Evolutionary conservation across 2,329 filamentous ascomycete genomes (phyloP), one percentile per base, ranked within the genome.

Genomic region (Hymenoscyphus infarciens): DNA sequence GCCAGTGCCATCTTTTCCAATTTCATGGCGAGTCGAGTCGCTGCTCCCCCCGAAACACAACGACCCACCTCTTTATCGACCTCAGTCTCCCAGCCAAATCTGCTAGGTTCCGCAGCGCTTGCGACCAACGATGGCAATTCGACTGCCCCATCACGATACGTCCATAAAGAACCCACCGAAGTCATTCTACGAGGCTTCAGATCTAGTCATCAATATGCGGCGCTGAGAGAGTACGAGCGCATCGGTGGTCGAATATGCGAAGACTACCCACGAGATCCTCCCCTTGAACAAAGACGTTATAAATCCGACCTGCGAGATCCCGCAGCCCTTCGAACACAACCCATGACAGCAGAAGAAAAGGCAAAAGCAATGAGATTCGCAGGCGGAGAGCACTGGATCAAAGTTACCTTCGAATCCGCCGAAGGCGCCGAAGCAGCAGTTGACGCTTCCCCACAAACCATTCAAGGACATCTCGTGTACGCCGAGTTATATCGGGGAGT

Each of bases 321-420:
- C 58, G 87, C 89, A 10, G 84, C 89, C 8, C 87, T 88, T 56
- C 85, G 87, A 63, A 82, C 84, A 59, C 79, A 81, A 49, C 83
- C 84, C 10, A 78, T 97, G 59, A 89, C 88, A 1, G 78, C 83
- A 19, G 87, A 89, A 42, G 91, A 96, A 70, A 86, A 92, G 61
- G 81, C 83, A 60, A 89, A 93, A 74, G 91, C 94, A 72, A 92
- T 93, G 76, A 85, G 83, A 65, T 92, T 91, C 66, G 89, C 88
- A 55, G 90, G 92, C 57, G 94, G 94, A 53, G 84, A 90, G 69
- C 91, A 97, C 79, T 98, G 94, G 94, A 92, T 97, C 70, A 92
- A 92, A 75, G 81, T 93, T 61, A 93, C 90, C 0, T 93, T 92
- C 71, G 90, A 92, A 76, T 90, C 87, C 52, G 81, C 83, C 57